A percentile compares a stretch with the other conserved stretches of the same genome.
These are phyloP conservation scores for Xylariaceae sp. DNA, from an alignment of 2,329 filamentous ascomycete genomes.

Conservation along the genomic window DNA sequence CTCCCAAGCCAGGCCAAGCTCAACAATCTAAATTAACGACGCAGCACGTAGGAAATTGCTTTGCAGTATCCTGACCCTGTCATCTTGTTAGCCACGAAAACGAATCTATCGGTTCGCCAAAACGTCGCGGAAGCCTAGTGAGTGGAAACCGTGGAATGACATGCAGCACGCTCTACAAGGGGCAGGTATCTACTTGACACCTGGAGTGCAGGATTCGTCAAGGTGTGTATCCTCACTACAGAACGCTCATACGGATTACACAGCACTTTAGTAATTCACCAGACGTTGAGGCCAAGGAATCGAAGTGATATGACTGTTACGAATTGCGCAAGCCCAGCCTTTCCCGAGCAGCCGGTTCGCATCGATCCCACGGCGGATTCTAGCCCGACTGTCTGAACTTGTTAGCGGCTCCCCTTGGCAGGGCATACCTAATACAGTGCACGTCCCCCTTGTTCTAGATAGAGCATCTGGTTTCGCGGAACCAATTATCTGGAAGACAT, in stretches of 20 bases:
- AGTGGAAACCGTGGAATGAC: neutral
- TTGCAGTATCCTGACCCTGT: neutral
- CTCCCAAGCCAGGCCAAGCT: neutral
- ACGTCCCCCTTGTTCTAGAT: no score
- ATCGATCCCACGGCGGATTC: constrained; percentile 6
- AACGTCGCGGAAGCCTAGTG: neutral
- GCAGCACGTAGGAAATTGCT: neutral
- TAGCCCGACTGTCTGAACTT: constrained; percentile 2
- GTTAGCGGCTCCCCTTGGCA: no score
- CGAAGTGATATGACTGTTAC: neutral
- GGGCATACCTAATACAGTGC: no score
- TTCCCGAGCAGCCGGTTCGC: constrained; percentile 16
- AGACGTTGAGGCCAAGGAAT: neutral
- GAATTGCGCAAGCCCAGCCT: constrained; percentile 4
- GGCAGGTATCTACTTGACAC: neutral
- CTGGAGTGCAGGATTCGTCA: no score
- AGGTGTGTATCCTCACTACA: no score
- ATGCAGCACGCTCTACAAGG: neutral
- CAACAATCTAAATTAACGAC: neutral
- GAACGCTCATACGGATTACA: no score
- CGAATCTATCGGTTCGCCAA: neutral
- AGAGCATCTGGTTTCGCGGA: no score
- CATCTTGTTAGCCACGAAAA: neutral
- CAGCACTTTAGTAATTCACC: neutral
- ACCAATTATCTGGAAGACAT: no score